Evolutionary conservation across 139 green algal genomes (phyloP).

Genomic region (Ettlia oleoabundans): DNA sequence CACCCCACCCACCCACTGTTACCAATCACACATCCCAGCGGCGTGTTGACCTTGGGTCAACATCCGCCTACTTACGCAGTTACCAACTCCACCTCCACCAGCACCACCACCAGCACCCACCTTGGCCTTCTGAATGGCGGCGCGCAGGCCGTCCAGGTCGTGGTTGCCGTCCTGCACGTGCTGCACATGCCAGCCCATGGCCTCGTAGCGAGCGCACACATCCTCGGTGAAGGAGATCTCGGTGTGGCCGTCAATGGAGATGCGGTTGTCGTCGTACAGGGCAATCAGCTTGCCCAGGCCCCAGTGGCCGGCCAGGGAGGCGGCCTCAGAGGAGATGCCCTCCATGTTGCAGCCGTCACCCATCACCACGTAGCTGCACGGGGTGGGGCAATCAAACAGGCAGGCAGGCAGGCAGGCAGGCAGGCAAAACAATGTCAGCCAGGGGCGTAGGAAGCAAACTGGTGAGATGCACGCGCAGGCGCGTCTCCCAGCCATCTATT

Average conservation of each 20-base stretch:
- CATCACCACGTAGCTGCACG: slow-evolving; percentile 93
- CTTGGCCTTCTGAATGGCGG: slow-evolving; percentile 75
- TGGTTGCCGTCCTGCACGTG: slow-evolving; percentile 95
- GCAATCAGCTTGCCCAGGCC: slow-evolving; percentile 99
- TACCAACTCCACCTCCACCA: no score
- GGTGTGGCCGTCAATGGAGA: slow-evolving; percentile 99
- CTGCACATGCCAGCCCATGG: slow-evolving; percentile 91
- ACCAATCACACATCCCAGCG: neutral
- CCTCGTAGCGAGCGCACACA: slow-evolving; percentile 91
- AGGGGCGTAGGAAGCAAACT: neutral
- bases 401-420: neutral
- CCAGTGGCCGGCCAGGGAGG: slow-evolving; percentile 97
- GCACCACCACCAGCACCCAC: neutral
- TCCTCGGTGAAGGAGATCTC: slow-evolving; percentile 99
- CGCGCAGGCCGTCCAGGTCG: slow-evolving; percentile 87
- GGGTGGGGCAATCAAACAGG: neutral
- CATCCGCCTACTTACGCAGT: neutral
- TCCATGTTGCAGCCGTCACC: slow-evolving; percentile 99
- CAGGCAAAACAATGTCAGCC: neutral
- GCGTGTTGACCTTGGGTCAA: neutral
- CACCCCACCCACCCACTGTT: no score
- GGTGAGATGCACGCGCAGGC: no score
- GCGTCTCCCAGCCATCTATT: no score
- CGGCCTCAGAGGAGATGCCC: slow-evolving; percentile 97
- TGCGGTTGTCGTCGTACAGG: slow-evolving; percentile 99